phyloP scores from a whole-genome alignment of 2,329 filamentous ascomycete species.

The Albifimbria verrucaria region DNA sequence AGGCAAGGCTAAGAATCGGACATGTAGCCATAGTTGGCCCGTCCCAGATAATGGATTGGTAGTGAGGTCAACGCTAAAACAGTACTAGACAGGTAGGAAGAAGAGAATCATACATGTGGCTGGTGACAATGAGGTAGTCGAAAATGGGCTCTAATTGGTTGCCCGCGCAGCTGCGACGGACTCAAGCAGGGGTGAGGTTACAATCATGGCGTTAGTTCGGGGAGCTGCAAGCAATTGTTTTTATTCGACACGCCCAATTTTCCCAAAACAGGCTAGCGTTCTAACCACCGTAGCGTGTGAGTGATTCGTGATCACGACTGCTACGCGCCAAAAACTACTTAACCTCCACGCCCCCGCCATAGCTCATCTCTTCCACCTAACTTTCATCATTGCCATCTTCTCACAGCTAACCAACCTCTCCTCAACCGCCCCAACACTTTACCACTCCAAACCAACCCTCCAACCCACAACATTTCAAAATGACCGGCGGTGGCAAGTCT shows the following conservation, averaged over 20 bases:
- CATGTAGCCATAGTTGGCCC: too few species aligned
- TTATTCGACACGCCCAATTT: slow-evolving; percentile 27
- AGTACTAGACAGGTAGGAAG: too few species aligned
- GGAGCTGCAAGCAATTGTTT: too few species aligned
- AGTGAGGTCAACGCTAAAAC: too few species aligned
- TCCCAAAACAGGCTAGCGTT: slow-evolving; percentile 27
- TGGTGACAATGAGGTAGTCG: too few species aligned
- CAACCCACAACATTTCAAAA: too few species aligned
- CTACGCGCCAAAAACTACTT: slow-evolving; percentile 54
- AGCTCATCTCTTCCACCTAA: slow-evolving; percentile 29
- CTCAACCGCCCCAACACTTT: slow-evolving; percentile 11
- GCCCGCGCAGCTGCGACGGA: too few species aligned
- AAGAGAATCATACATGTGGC: too few species aligned
- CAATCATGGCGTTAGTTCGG: background rate
- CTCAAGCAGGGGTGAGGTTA: slow-evolving; percentile 5
- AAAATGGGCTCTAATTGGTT: too few species aligned
- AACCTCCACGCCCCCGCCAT: slow-evolving; percentile 46
- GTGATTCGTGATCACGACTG: slow-evolving; percentile 50
- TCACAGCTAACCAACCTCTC: slow-evolving; percentile 13
- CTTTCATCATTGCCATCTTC: slow-evolving; percentile 33
- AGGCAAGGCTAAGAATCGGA: too few species aligned
- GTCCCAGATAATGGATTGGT: too few species aligned
- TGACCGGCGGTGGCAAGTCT: slow-evolving; percentile 99
- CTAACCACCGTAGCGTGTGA: slow-evolving; percentile 20
- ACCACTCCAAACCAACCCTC: slow-evolving; percentile 12